A percentile compares a stretch with the other conserved stretches of the same genome.
phyloP scores from a whole-genome alignment of 148 eudicot genomes.

The Nepenthes mirabilis region DNA sequence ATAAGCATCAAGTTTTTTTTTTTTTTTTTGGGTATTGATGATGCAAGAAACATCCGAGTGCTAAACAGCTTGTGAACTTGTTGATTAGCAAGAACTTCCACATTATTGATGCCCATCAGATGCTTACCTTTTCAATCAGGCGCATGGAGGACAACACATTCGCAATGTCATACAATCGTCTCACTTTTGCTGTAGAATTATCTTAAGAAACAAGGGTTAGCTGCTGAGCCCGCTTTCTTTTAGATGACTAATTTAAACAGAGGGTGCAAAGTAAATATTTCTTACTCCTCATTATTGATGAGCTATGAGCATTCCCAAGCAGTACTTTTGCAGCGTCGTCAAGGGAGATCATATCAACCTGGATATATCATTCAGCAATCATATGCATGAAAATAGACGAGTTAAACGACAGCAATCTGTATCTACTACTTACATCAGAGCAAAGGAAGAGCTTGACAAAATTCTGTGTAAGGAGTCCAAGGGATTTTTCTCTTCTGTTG shows the following conservation, averaged over 20 bases:
- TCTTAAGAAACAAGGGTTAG: constrained; percentile 29
- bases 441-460: constrained; percentile 92
- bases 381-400: neutral
- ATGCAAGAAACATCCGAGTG: too few relatives aligned
- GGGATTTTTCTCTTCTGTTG: constrained; percentile 76
- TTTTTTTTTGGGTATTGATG: too few relatives aligned
- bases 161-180: constrained; percentile 92
- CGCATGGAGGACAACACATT: constrained; percentile 88
- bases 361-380: constrained; percentile 2
- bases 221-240: neutral
- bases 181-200: constrained; percentile 82
- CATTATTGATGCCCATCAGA: neutral
- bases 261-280: constrained; percentile 7
- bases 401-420: neutral
- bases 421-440: constrained; percentile 41
- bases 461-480: constrained; percentile 89
- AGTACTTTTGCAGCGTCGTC: constrained; percentile 85
- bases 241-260: neutral
- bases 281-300: constrained; percentile 70
- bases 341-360: constrained; percentile 74
- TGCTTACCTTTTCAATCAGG: constrained; percentile 80
- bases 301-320: constrained; percentile 70
- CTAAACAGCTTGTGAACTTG: too few relatives aligned
- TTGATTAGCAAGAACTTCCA: neutral
- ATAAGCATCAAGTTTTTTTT: neutral